Base-by-base conservation (phyloP, 2,329 filamentous ascomycete species). In the Ophiosphaerella narmari region DNA sequence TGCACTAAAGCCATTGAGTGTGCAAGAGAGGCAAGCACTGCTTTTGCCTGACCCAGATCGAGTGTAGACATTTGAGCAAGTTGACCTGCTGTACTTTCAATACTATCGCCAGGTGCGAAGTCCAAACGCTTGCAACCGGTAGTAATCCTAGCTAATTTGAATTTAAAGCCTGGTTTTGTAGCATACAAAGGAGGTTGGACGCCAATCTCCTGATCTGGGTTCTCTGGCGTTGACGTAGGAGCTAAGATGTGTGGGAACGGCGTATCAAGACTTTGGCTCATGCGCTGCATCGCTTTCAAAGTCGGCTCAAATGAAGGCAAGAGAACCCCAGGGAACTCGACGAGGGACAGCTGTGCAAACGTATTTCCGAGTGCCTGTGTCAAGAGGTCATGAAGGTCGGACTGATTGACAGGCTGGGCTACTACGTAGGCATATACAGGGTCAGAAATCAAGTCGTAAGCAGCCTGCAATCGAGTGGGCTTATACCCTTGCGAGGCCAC, bases 1-100 rank as follows among this genome's bases (percentile, higher is more conserved):
- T 90, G 86, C 9, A 88, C 86, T 3, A 88, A 73, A 1, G 83
- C 80, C 7, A 88, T 66, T 24, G 78, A 76, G 1, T 78, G 75
- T 0, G 73, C 76, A 0, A 89, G 68, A 2, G 82, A 77, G 14
- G 78, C 71, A 0, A 86, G 55, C 0, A 88, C 66, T 1, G 84
- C 83, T 5, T 57, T 50, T 4, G 79, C 78, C 57, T 80, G 78
- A 1, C 69, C 72, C 5, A 58, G 46, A 54, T 89, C 86, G 0
- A 89, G 76, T 38, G 36, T 38, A 16, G 36, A 38, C 34, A 14
- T 36, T 4, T 36, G n/a, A 16, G n/a, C n/a, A 2, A 36, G 16
- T 13, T 36, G n/a, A 16, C 4, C 5, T n/a, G 34, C 34, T n/a
- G 34, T 13, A 8, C 13, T 7, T 18, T 36, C 13, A 8, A 36